Conservation (phyloP, 805 yeast genomes). For the Hemisphaericaspora nanyangensis region DNA sequence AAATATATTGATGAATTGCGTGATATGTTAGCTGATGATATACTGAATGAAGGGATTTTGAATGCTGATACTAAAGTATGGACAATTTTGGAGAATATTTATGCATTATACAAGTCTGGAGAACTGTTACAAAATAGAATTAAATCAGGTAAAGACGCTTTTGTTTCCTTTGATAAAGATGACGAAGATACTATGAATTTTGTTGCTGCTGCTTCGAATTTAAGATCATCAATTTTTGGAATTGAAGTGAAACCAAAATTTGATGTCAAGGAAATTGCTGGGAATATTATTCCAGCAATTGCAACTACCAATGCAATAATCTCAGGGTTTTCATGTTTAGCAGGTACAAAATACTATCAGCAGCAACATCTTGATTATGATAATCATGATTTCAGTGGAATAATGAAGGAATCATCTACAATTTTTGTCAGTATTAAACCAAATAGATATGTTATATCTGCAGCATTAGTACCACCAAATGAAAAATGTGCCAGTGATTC, state of each 20-base stretch:
- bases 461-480: constrained; percentile 59
- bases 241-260: constrained; percentile 75
- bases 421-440: constrained; percentile 43
- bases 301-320: constrained; percentile 97
- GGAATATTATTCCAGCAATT: constrained; percentile 96
- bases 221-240: constrained; percentile 65
- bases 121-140: constrained; percentile 48
- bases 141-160: constrained; percentile 25
- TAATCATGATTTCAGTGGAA: constrained; percentile 24
- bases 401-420: constrained; percentile 21
- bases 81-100: constrained; percentile 60
- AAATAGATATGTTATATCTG: constrained; percentile 63
- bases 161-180: constrained; percentile 82
- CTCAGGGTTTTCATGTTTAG: constrained; percentile 81
- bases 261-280: constrained; percentile 91
- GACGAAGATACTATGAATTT: constrained; percentile 88
- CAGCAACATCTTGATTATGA: constrained; percentile 18
- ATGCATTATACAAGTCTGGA: constrained; percentile 51
- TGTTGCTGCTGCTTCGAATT: constrained; percentile 81
- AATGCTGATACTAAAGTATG: constrained; percentile 46
- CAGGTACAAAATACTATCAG: constrained; percentile 54
- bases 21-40: constrained; percentile 9
- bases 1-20: constrained; percentile 13
- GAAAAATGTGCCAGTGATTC: constrained; percentile 67
- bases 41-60: constrained; percentile 20